These are phyloP conservation scores for Cairneyella variabilis DNA, from an alignment of 495 filamentous ascomycete genomes.

Conservation along the genomic window DNA sequence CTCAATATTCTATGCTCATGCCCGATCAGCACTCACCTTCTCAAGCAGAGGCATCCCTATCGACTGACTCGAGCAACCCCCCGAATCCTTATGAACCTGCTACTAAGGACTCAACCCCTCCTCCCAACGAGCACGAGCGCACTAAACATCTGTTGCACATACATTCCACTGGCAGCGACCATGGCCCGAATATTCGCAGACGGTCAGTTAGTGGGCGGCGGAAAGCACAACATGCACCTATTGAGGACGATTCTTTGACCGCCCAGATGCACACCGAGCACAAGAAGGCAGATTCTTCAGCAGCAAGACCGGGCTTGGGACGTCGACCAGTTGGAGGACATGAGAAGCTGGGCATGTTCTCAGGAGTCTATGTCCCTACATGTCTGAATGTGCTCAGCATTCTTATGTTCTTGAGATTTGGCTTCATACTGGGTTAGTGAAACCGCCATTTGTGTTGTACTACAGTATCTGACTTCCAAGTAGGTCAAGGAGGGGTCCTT, in stretches of 20 bases:
- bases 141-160: constrained; percentile 17
- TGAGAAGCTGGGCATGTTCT: constrained; percentile 67
- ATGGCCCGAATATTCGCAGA: constrained; percentile 3
- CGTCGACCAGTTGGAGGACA: constrained; percentile 43
- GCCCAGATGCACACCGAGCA: constrained; percentile 25
- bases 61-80: background rate
- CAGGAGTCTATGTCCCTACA: constrained; percentile 82
- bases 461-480: background rate
- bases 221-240: constrained; percentile 4
- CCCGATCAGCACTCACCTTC: background rate
- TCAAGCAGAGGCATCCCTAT: background rate
- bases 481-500: constrained; percentile 69
- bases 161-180: background rate
- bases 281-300: constrained; percentile 23
- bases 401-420: constrained; percentile 86
- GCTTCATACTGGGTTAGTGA: constrained; percentile 53
- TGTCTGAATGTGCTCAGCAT: constrained; percentile 88
- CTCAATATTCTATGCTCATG: constrained; percentile 26
- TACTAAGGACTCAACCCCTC: constrained; percentile 19
- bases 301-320: constrained; percentile 33
- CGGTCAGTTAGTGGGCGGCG: constrained; percentile 15
- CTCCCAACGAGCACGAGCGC: constrained; percentile 17
- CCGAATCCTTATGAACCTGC: constrained; percentile 34
- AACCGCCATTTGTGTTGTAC: background rate
- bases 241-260: constrained; percentile 22